Percentiles rank a stretch among this genome's conserved stretches.
Evolutionary conservation across 2,329 filamentous ascomycete species (phyloP).

Genomic region (Aurifilum marmelostoma): DNA sequence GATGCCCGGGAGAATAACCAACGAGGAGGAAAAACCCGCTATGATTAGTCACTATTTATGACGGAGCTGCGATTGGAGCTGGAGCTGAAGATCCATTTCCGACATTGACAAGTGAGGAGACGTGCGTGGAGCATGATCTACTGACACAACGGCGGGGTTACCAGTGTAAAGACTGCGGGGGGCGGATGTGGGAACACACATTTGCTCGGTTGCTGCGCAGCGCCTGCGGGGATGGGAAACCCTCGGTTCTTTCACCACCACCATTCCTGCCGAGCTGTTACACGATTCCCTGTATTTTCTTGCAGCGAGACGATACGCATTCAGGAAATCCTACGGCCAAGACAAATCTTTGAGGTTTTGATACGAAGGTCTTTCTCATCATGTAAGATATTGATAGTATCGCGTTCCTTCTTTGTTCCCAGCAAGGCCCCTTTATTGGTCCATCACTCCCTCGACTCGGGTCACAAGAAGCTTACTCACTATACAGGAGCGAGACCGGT

Average conservation of each 20-base stretch:
- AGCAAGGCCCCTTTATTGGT: neutral
- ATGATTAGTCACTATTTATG: neutral
- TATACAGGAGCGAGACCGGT: neutral
- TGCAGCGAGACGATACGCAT: neutral
- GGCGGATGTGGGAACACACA: neutral
- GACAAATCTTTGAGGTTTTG: neutral
- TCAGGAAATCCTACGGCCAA: neutral
- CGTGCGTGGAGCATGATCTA: neutral
- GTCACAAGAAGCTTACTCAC: neutral
- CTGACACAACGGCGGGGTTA: constrained; percentile 3
- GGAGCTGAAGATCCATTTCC: neutral
- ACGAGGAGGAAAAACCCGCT: neutral
- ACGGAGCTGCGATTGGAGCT: neutral
- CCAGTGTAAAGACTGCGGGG: neutral
- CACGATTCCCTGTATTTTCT: neutral
- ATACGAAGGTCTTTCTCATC: neutral
- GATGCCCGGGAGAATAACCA: neutral
- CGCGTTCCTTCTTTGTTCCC: too few relatives aligned
- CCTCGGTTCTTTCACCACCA: neutral
- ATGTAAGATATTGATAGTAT: neutral
- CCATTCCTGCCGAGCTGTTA: neutral
- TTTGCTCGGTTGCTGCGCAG: neutral
- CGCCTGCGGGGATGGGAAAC: neutral
- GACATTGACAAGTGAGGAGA: neutral
- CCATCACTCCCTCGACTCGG: neutral